Percentiles rank a stretch among this genome's conserved stretches.
Evolutionary conservation across 768 basidiomycete species (phyloP).

Genomic region (Boletus edulis): DNA sequence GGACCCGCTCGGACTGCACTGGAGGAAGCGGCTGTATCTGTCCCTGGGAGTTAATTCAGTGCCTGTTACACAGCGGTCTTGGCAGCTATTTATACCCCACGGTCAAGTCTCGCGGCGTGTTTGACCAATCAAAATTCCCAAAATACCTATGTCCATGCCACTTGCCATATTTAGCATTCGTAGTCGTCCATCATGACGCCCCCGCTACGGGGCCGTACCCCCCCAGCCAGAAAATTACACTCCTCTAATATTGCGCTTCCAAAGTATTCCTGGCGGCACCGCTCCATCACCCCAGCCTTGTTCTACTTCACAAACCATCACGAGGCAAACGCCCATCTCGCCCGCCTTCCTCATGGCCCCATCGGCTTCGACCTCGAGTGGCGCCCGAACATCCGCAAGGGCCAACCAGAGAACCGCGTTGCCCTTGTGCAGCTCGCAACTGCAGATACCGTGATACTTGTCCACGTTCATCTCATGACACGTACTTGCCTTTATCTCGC

Average conservation of each 20-base stretch:
- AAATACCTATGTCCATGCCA: background rate
- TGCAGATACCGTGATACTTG: slow-evolving; percentile 50
- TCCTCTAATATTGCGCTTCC: background rate
- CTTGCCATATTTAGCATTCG: slow-evolving; percentile 14
- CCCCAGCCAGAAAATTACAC: background rate
- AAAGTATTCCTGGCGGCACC: slow-evolving; percentile 21
- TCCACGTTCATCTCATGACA: slow-evolving; percentile 65
- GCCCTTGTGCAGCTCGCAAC: slow-evolving; percentile 74
- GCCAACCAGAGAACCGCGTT: slow-evolving; percentile 59
- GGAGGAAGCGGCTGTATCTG: background rate
- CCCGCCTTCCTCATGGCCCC: slow-evolving; percentile 22
- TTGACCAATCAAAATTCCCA: slow-evolving; percentile 24
- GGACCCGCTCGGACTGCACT: background rate
- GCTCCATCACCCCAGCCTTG: slow-evolving; percentile 17
- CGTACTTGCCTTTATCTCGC: slow-evolving; percentile 21
- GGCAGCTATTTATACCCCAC: slow-evolving; percentile 32
- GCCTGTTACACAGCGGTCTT: slow-evolving; percentile 31
- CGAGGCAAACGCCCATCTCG: slow-evolving; percentile 21
- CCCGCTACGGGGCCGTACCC: slow-evolving; percentile 4
- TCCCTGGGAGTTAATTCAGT: slow-evolving; percentile 23
- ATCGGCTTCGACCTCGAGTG: slow-evolving; percentile 81
- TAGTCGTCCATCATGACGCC: slow-evolving; percentile 1
- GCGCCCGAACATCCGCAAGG: slow-evolving; percentile 60
- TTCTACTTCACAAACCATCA: slow-evolving; percentile 35
- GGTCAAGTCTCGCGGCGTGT: slow-evolving; percentile 4